A percentile compares a stretch with the other conserved stretches of the same genome.
phyloP scores from a whole-genome alignment of 306 rosid species.

The Rosa multiflora region DNA sequence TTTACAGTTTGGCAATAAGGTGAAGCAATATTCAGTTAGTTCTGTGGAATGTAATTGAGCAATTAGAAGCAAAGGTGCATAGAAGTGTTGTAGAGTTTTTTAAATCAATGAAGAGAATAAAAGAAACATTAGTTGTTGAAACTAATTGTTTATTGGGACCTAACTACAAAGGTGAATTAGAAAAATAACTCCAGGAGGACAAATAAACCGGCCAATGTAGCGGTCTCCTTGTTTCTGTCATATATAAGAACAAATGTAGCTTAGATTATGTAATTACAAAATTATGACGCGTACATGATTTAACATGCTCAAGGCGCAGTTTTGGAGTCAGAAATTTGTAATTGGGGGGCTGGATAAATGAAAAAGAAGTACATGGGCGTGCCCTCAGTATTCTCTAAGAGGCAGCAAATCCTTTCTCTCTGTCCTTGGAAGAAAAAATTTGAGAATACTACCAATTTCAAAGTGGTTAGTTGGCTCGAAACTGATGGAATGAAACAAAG shows the following conservation, averaged over 20 bases:
- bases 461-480: background rate
- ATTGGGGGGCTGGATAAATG: too few species aligned
- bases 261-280: background rate
- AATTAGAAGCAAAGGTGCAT: background rate
- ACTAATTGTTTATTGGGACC: background rate
- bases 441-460: too few species aligned
- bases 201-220: slow-evolving; percentile 3
- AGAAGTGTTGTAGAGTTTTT: background rate
- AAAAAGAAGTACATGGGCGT: too few species aligned
- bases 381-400: too few species aligned
- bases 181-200: background rate
- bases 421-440: too few species aligned
- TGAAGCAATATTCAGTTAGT: background rate
- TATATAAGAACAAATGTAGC: background rate
- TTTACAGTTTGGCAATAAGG: background rate
- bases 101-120: background rate
- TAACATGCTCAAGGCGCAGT: background rate
- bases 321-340: background rate
- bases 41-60: slow-evolving; percentile 9
- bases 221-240: background rate
- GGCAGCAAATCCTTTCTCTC: too few species aligned
- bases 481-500: background rate
- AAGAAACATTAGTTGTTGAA: background rate
- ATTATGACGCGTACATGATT: background rate
- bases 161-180: background rate